Evolutionary conservation across 805 yeast species (phyloP), one percentile per base, ranked within the genome.

Genomic region (Alloascoidea hylecoeti): DNA sequence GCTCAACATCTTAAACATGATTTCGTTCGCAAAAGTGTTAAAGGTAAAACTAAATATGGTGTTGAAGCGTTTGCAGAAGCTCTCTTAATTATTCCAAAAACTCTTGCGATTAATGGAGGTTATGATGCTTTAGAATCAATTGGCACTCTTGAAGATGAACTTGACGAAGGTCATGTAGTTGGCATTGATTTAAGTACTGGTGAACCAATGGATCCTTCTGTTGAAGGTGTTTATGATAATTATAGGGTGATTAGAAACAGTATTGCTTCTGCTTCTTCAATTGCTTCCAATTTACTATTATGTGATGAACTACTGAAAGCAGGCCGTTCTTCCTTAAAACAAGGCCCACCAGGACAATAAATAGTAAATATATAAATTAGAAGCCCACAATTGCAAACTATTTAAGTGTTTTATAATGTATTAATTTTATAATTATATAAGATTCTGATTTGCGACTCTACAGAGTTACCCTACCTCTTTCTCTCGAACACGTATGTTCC

Each of bases 251-350:
- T 92, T 42, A 76, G 98, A 63, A 92, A 92, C 56, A 95, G 95
- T 5, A 66, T 92, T 39, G 75, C 86, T 37, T 78, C 94, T 35
- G 95, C 97, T 30, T 80, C 94, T 1, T 95, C 96, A 39, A 92
- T 92, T 51, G 89, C 98, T 1, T 78, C 92, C 45, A 92, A 92
- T 56, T 64, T 92, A 50, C 69, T 92, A 46, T 67, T 92, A 44
- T 92, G 98, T 66, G 99, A 92, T 62, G 98, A 92, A 62, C 68
- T 92, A 46, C 70, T 92, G 53, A 86, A 89, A 63, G 99, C 99
- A 2, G 99, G 99, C 36, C 75, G 94, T 49, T 84, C 95, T 12
- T 82, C 95, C 6, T 67, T 86, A 63, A 85, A 88, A 60, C 75
- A 76, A 46, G 74, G 72, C 34, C 55, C 52, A 18, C 60, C 51